These are phyloP conservation scores for Gomphus bonarii DNA, from an alignment of 1,284 basidiomycete species.

Conservation along the genomic window DNA sequence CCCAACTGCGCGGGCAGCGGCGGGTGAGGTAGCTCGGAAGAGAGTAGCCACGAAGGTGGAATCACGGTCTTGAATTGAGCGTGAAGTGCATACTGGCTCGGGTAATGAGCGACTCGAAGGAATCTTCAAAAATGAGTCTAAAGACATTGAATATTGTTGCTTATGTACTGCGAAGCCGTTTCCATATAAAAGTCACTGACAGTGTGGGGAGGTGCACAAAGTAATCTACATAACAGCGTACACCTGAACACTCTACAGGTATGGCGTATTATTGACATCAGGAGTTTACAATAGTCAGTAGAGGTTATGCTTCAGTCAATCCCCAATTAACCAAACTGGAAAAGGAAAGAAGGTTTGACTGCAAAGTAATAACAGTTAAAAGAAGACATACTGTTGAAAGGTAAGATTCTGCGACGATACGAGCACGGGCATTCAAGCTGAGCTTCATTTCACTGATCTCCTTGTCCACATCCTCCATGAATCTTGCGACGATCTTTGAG, in stretches of 20 bases:
- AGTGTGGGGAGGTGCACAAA: not conserved
- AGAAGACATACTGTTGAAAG: slow-evolving; percentile 52
- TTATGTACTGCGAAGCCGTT: not conserved
- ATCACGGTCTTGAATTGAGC: slow-evolving; percentile 60
- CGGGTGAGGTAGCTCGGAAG: slow-evolving; percentile 39
- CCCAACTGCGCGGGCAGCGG: slow-evolving; percentile 36
- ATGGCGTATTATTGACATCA: not conserved
- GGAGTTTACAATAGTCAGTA: slow-evolving; percentile 1
- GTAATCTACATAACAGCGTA: too few species aligned
- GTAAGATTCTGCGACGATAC: slow-evolving; percentile 93
- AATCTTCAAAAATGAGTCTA: slow-evolving; percentile 45
- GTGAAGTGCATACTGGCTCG: slow-evolving; percentile 46
- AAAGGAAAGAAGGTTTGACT: not conserved
- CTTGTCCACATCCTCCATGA: slow-evolving; percentile 97
- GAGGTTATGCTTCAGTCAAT: not conserved
- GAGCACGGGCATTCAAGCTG: slow-evolving; percentile 88
- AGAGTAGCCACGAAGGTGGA: slow-evolving; percentile 57
- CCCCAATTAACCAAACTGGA: not conserved
- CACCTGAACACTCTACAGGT: not conserved
- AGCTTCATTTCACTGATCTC: slow-evolving; percentile 89
- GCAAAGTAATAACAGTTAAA: not conserved
- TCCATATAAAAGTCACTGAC: not conserved
- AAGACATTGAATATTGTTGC: slow-evolving; percentile 17
- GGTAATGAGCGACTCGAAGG: slow-evolving; percentile 31
- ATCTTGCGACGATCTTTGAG: slow-evolving; percentile 35